Evolutionary conservation across 306 rosid species (phyloP).

Genomic region (Aeschynomene evenia): DNA sequence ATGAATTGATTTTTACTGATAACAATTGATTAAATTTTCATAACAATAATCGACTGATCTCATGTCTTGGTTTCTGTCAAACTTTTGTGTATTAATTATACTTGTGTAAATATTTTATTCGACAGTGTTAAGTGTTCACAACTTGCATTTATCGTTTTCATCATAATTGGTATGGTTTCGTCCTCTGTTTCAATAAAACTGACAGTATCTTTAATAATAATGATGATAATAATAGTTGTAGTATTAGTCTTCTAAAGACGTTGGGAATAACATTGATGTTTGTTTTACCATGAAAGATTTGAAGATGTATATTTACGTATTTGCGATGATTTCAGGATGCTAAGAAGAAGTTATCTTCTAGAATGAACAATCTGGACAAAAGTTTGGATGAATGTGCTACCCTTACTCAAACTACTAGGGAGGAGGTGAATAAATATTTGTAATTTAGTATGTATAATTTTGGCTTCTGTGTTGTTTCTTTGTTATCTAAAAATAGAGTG

Average conservation of each 20-base stretch:
- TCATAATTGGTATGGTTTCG: background rate
- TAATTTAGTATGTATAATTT: conserved; percentile 9
- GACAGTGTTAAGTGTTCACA: background rate
- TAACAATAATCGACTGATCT: conserved; percentile 8
- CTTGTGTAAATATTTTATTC: background rate
- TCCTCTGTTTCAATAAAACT: conserved; percentile 18
- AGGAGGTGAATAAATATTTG: conserved; percentile 53
- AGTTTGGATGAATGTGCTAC: conserved; percentile 59
- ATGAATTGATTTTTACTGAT: background rate
- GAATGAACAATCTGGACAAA: conserved; percentile 54
- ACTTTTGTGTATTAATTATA: conserved; percentile 10
- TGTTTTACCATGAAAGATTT: background rate
- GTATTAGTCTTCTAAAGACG: background rate
- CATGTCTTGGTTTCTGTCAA: conserved; percentile 16
- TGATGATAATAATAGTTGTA: background rate
- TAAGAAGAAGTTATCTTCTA: conserved; percentile 57
- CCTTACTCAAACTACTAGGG: conserved; percentile 40
- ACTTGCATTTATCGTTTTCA: conserved; percentile 11
- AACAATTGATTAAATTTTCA: background rate
- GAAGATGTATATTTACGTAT: conserved; percentile 20
- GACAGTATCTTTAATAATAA: background rate
- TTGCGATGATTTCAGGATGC: conserved; percentile 56
- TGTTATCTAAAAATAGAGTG: background rate
- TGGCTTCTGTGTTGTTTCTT: conserved; percentile 14
- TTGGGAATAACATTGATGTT: background rate